Evolutionary conservation across 148 eudicot species (phyloP), one percentile per base, ranked within the genome.

Genomic region (Cornus florida): DNA sequence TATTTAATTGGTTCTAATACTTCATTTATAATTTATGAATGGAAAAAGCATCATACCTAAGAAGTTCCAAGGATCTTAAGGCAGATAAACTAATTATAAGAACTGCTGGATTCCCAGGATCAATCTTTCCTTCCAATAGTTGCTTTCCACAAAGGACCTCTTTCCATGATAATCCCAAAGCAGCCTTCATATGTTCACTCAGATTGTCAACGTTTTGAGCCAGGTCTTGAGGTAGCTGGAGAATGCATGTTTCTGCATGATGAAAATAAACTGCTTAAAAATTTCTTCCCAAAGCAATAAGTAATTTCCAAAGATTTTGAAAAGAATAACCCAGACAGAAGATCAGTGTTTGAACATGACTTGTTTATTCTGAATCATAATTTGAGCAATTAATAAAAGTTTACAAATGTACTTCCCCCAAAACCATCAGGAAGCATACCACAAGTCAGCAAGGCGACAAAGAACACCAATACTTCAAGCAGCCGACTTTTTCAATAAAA

Each of bases 61-160:
- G 83, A 86, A 93, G 78, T 80, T 96, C 99, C 83, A 96, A 78
- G n/a, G 97, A 87, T 84, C 92, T 87, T 73, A 92, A 77, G 41
- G 99, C 99, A 77, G 99, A 93, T 74, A 85, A 78, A 82, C 97
- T 88, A 50, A 96, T 86, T 70, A 91, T 90, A 79, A 92, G 80
- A 57, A 96, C 86, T 72, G 95, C 88, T 74, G 99, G 99, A 81
- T 77, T 91, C 79, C 99, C 99, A 23, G 98, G 90, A 31, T 90
- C 95, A 86, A 92, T 81, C 69, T 86, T 79, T 69, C 97, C 96
- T 81, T 89, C 97, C 22, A 83, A 31, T 19, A 89, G 86, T 83
- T 90, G 83, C 50, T 86, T 83, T 69, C 88, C 95, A 75, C 88
- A 92, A 50, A 96, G 91, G 60, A 76, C 87, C 80, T 93, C 84